A percentile compares a stretch with the other conserved stretches of the same genome.
Evolutionary conservation across 768 basidiomycete genomes (phyloP).

Genomic region (Boletus fagicola): DNA sequence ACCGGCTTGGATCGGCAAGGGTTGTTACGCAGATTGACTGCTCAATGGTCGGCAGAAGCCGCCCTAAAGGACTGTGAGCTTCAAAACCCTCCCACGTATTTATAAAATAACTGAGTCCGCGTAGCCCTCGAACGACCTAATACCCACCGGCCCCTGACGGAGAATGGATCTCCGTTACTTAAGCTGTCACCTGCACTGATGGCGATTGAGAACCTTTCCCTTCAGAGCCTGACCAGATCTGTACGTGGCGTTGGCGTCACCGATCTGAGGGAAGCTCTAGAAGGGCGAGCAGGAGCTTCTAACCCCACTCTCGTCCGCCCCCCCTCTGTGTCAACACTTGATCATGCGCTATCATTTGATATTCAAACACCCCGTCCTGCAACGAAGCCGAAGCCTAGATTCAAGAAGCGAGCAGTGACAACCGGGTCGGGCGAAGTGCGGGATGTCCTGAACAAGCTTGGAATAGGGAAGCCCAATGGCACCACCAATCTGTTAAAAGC

Average conservation of each 20-base stretch:
- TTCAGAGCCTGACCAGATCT: constrained; percentile 79
- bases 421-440: constrained; percentile 68
- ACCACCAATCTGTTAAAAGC: constrained; percentile 64
- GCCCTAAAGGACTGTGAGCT: constrained; percentile 76
- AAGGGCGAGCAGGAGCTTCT: constrained; percentile 81
- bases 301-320: constrained; percentile 67
- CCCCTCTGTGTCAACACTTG: constrained; percentile 75
- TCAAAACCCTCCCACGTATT: constrained; percentile 8
- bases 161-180: constrained; percentile 70
- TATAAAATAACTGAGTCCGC: constrained; percentile 10
- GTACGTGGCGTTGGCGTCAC: constrained; percentile 81
- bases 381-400: constrained; percentile 53
- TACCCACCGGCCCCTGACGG: constrained; percentile 60
- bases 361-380: constrained; percentile 42
- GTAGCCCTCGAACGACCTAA: constrained; percentile 56
- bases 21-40: constrained; percentile 52
- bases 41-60: constrained; percentile 69
- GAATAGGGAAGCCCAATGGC: constrained; percentile 68
- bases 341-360: constrained; percentile 55
- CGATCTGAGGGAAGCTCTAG: constrained; percentile 84
- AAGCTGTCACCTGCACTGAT: constrained; percentile 84
- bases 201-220: constrained; percentile 87
- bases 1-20: constrained; percentile 60
- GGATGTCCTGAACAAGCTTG: constrained; percentile 79
- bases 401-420: constrained; percentile 50